phyloP scores from a whole-genome alignment of 306 rosid genomes.

The Rosa lucieae region DNA sequence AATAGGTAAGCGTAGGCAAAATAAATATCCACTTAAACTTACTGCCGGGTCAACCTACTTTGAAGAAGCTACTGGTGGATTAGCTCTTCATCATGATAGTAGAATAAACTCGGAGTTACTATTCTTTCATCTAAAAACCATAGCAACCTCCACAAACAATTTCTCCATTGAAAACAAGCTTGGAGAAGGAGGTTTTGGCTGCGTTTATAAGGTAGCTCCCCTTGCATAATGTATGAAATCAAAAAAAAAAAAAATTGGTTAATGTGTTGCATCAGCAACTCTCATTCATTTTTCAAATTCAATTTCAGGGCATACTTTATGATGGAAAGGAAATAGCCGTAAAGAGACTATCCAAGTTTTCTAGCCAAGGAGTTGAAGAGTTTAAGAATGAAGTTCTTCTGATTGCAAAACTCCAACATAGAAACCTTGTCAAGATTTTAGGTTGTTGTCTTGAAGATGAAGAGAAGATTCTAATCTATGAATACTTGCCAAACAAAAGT shows the following conservation, averaged over 20 bases:
- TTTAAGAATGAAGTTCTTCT: too few species aligned
- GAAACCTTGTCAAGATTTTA: too few species aligned
- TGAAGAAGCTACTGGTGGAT: neutral
- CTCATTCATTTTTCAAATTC: too few species aligned
- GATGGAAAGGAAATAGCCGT: slow-evolving; percentile 26
- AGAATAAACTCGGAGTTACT: slow-evolving; percentile 29
- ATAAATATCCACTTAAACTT: neutral
- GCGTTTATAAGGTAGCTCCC: slow-evolving; percentile 48
- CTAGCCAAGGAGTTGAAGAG: too few species aligned
- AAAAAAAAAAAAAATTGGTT: too few species aligned
- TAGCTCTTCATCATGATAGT: slow-evolving; percentile 2
- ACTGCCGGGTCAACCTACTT: neutral
- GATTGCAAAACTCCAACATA: too few species aligned
- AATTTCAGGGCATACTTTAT: slow-evolving; percentile 5
- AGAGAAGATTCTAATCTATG: too few species aligned
- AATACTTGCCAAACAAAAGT: too few species aligned
- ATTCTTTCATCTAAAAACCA: slow-evolving; percentile 32
- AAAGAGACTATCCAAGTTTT: slow-evolving; percentile 34
- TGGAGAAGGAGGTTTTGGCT: slow-evolving; percentile 62
- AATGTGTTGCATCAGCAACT: too few species aligned
- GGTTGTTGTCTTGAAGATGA: too few species aligned
- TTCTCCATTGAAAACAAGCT: slow-evolving; percentile 51
- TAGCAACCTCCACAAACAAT: slow-evolving; percentile 50
- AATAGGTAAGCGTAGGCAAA: neutral
- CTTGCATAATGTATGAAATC: too few species aligned